These are phyloP conservation scores for Alternaria brassicae DNA, from an alignment of 2,329 filamentous ascomycete species.

Conservation along the genomic window DNA sequence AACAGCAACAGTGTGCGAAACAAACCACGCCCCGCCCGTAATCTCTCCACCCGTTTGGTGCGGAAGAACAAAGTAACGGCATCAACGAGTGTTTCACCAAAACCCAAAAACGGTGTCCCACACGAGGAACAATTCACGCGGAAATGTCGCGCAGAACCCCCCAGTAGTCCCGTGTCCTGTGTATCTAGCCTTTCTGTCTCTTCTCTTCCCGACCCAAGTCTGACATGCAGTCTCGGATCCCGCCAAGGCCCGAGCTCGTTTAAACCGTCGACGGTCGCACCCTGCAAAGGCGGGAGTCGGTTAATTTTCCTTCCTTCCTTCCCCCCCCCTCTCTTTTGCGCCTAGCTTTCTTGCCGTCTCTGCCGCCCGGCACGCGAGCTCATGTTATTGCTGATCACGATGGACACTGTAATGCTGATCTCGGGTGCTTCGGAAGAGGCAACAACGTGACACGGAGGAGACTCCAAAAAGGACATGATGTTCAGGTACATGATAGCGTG, in stretches of 20 bases:
- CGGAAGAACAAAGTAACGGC: background rate
- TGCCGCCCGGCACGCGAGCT: slow-evolving; percentile 8
- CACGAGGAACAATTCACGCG: background rate
- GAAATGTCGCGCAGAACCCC: slow-evolving; percentile 7
- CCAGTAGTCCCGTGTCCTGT: slow-evolving; percentile 5
- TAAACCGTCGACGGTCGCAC: background rate
- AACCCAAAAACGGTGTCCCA: background rate
- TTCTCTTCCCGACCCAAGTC: background rate
- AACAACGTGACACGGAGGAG: background rate
- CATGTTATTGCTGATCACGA: slow-evolving; percentile 7
- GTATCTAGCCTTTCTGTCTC: background rate
- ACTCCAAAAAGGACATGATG: background rate
- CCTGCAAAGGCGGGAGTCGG: slow-evolving; percentile 17
- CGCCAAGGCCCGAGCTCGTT: slow-evolving; percentile 4
- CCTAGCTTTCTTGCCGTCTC: background rate
- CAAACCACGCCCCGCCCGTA: slow-evolving; percentile 1
- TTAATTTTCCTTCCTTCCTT: slow-evolving; percentile 11
- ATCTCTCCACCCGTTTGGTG: slow-evolving; percentile 1
- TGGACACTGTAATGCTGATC: background rate
- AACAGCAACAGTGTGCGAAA: slow-evolving; percentile 1
- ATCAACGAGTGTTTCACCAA: slow-evolving; percentile 10
- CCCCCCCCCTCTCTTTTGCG: too few species aligned
- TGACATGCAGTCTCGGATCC: slow-evolving; percentile 6
- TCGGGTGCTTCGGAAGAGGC: background rate
- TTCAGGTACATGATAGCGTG: background rate